Conservation (phyloP, 2,329 filamentous ascomycete genomes). For the Scytalidium lignicola region DNA sequence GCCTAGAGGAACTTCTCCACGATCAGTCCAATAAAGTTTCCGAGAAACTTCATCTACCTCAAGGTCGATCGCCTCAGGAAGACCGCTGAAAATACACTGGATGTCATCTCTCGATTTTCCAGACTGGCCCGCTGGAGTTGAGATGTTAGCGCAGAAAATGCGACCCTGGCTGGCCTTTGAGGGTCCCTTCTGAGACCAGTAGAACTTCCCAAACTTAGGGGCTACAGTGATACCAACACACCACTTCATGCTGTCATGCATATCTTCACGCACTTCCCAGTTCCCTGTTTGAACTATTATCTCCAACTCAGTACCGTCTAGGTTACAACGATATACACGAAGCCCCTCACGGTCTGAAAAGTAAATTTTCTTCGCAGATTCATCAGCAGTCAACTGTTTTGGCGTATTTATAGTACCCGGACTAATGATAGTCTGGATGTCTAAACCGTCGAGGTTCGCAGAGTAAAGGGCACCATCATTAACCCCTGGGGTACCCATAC, state of each 20-base stretch:
- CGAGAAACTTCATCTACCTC: conserved; percentile 42
- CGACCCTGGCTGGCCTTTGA: conserved; percentile 45
- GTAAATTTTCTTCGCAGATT: conserved; percentile 29
- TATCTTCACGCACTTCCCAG: conserved; percentile 2
- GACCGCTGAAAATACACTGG: conserved; percentile 29
- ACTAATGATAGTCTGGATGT: conserved; percentile 38
- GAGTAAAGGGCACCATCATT: conserved; percentile 19
- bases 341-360: conserved; percentile 41
- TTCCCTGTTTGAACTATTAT: conserved; percentile 21
- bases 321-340: conserved; percentile 32
- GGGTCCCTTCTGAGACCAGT: conserved; percentile 56
- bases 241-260: conserved; percentile 32
- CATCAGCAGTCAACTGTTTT: conserved; percentile 33
- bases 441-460: conserved; percentile 39
- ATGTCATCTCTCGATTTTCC: conserved; percentile 9
- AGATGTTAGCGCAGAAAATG: conserved; percentile 45
- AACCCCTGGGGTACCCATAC: conserved; percentile 36
- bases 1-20: conserved; percentile 50
- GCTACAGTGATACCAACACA: conserved; percentile 36
- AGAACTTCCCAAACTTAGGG: conserved; percentile 38
- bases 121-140: conserved; percentile 27
- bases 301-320: conserved; percentile 35
- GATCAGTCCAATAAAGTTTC: conserved; percentile 55
- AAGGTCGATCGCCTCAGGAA: conserved; percentile 54
- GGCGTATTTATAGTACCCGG: conserved; percentile 43